phyloP scores from a whole-genome alignment of 805 yeast genomes.

The Candida khao-thaluensis region DNA sequence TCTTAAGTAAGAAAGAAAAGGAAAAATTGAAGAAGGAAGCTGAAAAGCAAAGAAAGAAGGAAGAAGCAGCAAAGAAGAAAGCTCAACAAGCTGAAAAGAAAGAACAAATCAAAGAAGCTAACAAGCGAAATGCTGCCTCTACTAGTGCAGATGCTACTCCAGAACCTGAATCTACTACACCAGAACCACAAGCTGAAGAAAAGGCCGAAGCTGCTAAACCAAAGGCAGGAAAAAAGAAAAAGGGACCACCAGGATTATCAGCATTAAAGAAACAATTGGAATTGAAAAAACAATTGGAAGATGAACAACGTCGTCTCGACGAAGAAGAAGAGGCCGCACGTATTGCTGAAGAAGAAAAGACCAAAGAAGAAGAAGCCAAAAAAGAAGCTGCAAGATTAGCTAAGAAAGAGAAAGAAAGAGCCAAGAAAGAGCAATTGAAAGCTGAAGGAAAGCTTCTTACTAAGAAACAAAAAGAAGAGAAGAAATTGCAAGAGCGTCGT shows the following conservation, averaged over 20 bases:
- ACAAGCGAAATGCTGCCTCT: constrained; percentile 40
- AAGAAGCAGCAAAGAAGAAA: constrained; percentile 83
- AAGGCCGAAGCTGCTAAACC: constrained; percentile 36
- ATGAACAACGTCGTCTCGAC: constrained; percentile 67
- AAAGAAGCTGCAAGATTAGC: constrained; percentile 56
- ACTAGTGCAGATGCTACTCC: constrained; percentile 30
- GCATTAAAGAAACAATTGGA: constrained; percentile 89
- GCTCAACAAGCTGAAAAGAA: constrained; percentile 61
- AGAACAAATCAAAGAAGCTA: constrained; percentile 52
- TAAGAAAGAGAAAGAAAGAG: constrained; percentile 85
- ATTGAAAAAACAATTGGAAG: constrained; percentile 82
- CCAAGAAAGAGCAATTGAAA: constrained; percentile 85
- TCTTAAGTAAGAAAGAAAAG: constrained; percentile 90
- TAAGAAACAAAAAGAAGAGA: constrained; percentile 93
- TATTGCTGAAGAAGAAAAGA: constrained; percentile 49
- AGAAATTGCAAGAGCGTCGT: constrained; percentile 81
- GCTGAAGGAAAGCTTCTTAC: constrained; percentile 95
- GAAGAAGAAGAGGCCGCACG: constrained; percentile 61
- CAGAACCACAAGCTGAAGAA: constrained; percentile 18
- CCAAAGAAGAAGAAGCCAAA: constrained; percentile 63
- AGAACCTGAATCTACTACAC: constrained; percentile 23
- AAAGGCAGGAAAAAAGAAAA: constrained; percentile 43
- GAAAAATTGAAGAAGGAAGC: constrained; percentile 94
- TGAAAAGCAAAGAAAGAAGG: constrained; percentile 88
- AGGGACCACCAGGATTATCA: constrained; percentile 87